Conservation (phyloP, 441 rosid genomes). For the Mallotus japonicus region DNA sequence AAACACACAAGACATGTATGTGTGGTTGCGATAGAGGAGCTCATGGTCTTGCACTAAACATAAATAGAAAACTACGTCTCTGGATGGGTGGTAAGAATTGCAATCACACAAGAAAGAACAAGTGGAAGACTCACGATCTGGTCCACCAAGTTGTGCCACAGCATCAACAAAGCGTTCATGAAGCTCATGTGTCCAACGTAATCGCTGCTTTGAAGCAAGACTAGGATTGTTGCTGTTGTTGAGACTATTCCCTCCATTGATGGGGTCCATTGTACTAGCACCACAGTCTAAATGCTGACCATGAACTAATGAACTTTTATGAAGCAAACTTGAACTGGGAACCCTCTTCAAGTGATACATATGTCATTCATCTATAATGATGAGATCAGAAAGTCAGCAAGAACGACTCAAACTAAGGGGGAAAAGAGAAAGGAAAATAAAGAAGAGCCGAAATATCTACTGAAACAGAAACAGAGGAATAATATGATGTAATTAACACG, state of each 20-base stretch:
- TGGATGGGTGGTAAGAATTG: background rate
- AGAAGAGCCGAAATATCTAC: background rate
- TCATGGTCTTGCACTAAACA: background rate
- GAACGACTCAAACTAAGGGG: background rate
- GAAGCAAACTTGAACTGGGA: conserved; percentile 43
- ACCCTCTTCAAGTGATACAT: conserved; percentile 45
- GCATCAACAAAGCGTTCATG: conserved; percentile 92
- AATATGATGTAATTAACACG: background rate
- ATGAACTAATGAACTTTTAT: conserved; percentile 47
- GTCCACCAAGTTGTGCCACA: conserved; percentile 93
- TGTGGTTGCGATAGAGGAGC: background rate
- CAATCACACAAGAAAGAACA: background rate
- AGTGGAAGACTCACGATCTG: conserved; percentile 63
- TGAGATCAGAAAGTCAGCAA: conserved; percentile 15
- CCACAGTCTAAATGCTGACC: conserved; percentile 52
- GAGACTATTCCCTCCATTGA: conserved; percentile 54
- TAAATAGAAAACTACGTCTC: background rate
- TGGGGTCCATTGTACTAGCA: conserved; percentile 61
- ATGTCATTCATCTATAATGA: conserved; percentile 38
- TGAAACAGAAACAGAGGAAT: background rate
- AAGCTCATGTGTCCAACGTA: conserved; percentile 96
- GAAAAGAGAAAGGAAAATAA: background rate
- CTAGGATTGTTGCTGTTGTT: conserved; percentile 55
- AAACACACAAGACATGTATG: background rate
- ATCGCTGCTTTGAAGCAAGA: conserved; percentile 94